Evolutionary conservation across 1,284 basidiomycete genomes (phyloP), one percentile per base, ranked within the genome.

Genomic region (Hymenochaete sp.): DNA sequence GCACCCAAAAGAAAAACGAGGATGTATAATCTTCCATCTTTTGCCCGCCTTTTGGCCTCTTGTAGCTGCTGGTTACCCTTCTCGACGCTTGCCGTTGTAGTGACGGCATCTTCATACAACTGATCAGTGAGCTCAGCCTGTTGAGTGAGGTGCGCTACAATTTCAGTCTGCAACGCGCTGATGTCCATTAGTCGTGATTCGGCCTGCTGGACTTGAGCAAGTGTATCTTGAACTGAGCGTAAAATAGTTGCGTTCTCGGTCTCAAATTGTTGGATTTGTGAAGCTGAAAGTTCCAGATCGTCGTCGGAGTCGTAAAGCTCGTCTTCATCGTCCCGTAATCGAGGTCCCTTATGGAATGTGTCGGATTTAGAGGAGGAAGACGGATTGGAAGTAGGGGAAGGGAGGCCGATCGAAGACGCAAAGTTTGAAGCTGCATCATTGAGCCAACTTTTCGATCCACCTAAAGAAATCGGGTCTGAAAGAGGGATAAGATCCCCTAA

Each of bases 51-150:
- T 57, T 77, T 77, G 24, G 92, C 90, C 64, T 90, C 86, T 56
- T 74, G 77, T 43, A 96, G 70, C 63, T 96, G 88, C 38, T 74
- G 70, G 56, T 95, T 95, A 16, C 91, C 91, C 60, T 83, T 84
- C 54, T 88, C 83, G 35, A 95, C 83, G 42, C 81, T 84, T 7
- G 78, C 79, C 6, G 84, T 85, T 8, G 87, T 86, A 2, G 80
- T 75, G 47, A 93, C 81, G 1, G 88, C 89, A 59, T 96, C 92
- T 53, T 93, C 87, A 58, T 87, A 88, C 46, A 96, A 66, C 60
- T 87, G 82, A 57, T 92, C 87, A 16, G 90, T 91, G 53, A 91
- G 63, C 64, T 92, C 90, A n/a, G 83, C 84, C 67, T 96, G 91
- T 58, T 73, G 75, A 35, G 85, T 85, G 40, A 96, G 71, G 60